Evolutionary conservation across 306 rosid genomes (phyloP).

Genomic region (Begonia loranthoides): DNA sequence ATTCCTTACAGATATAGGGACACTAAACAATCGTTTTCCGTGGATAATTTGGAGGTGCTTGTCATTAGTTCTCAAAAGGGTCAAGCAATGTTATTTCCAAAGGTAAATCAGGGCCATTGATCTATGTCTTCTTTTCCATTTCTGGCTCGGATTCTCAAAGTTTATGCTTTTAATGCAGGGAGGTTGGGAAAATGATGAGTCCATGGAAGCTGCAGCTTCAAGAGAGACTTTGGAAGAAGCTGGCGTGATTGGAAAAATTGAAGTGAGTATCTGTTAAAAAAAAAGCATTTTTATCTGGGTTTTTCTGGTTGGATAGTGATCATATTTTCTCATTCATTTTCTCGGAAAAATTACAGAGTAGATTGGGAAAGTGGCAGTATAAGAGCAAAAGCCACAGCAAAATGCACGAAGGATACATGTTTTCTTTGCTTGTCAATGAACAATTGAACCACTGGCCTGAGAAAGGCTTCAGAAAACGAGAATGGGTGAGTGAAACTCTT

Average conservation of each 20-base stretch:
- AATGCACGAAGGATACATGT: constrained; percentile 62
- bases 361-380: constrained; percentile 59
- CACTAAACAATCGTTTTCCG: neutral
- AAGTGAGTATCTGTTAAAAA: constrained; percentile 32
- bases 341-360: constrained; percentile 22
- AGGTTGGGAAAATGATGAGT: constrained; percentile 92
- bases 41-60: constrained; percentile 60
- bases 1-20: constrained; percentile 64
- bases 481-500: constrained; percentile 51
- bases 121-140: neutral
- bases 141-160: too few relatives aligned
- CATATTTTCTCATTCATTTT: neutral
- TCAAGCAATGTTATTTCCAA: constrained; percentile 74
- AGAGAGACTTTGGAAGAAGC: constrained; percentile 92
- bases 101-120: constrained; percentile 30
- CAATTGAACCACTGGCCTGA: constrained; percentile 76
- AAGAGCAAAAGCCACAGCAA: constrained; percentile 63
- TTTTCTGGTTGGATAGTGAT: too few relatives aligned
- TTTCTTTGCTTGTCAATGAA: constrained; percentile 55
- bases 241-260: constrained; percentile 64
- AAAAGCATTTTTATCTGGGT: too few relatives aligned
- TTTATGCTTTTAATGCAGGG: constrained; percentile 29
- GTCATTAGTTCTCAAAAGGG: constrained; percentile 82
- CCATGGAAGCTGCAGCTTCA: constrained; percentile 66
- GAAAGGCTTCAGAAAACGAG: constrained; percentile 39